Evolutionary conservation across 257 asterid species (phyloP), one percentile per base, ranked within the genome.

Genomic region (Petunia secreta): DNA sequence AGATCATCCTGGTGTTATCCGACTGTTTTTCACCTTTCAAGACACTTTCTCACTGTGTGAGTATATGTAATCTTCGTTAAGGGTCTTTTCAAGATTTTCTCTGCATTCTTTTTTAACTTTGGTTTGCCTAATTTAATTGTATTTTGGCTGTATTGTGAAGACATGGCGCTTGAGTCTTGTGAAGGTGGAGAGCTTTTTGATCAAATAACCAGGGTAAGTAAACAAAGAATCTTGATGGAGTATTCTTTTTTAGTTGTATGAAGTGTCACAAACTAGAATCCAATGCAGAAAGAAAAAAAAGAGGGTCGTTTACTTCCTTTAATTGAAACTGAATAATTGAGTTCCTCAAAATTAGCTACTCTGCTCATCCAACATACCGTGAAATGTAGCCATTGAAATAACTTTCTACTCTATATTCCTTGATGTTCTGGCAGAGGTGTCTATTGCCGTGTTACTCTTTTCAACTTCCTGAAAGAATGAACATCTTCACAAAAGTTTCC

Each of bases 171-270:
- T 34, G 99, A 96, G 83, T 96, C 99, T 13, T 96, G 99, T 85
- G 99, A 96, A 71, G 99, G 99, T 11, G 99, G 98, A 65, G 98
- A 96, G 84, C 98, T 96, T 85, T 96, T 96, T 60, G 99, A 96
- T 85, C 98, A 96, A 86, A 93, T 96, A 83, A 90, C 92, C 79
- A 91, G 98, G 94, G 99, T 94, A 83, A 84, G 93, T 85, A 41
- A 80, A 54, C 36, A 44, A 71, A 0, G 77, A 50, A 67, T 73
- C 66, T 65, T 16, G 64, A 73, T 63, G 67, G 50, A 11, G 41
- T 60, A 36, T 52, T 41, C 37, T 53, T 81, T 38, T 75, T 38
- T 71, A 46, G 25, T 71, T 46, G 25, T 46, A 46, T 46, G 77
- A 25, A 25, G 59, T 69, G 16, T 38, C 77, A 14, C 41, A 66